Percentiles rank a stretch among this genome's conserved stretches.
Conservation (phyloP, 1,139 yeast genomes). For the Kodamaea alishanica region DNA sequence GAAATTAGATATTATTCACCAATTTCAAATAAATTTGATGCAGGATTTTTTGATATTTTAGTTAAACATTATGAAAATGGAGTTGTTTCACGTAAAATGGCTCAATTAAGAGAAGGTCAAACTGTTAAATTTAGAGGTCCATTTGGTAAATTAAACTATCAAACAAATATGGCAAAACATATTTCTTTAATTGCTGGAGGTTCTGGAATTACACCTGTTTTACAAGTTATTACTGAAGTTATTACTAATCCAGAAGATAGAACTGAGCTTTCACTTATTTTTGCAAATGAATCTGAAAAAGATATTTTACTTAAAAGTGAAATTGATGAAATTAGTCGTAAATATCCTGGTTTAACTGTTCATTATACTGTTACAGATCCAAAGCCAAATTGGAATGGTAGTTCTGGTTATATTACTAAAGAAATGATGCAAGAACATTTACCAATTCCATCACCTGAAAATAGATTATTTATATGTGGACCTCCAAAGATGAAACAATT, state of each 20-base stretch:
- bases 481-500: conserved; percentile 65
- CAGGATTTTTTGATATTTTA: conserved; percentile 70
- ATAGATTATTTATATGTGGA: conserved; percentile 68
- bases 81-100: conserved; percentile 60
- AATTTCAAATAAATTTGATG: conserved; percentile 63
- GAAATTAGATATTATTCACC: conserved; percentile 72
- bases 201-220: conserved; percentile 75
- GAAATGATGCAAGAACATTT: conserved; percentile 52
- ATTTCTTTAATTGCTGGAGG: conserved; percentile 79
- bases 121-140: conserved; percentile 73
- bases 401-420: conserved; percentile 55
- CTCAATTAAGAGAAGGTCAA: conserved; percentile 59
- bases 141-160: conserved; percentile 65
- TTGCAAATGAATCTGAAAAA: conserved; percentile 68
- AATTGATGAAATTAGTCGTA: conserved; percentile 60
- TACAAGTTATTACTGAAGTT: conserved; percentile 61
- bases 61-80: conserved; percentile 74
- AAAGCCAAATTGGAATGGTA: conserved; percentile 50
- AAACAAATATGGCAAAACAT: conserved; percentile 55
- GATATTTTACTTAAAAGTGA: conserved; percentile 69
- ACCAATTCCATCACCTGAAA: conserved; percentile 42
- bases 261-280: conserved; percentile 58
- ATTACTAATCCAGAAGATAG: conserved; percentile 64
- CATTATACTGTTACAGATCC: conserved; percentile 43
- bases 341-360: conserved; percentile 59